A percentile compares a stretch with the other conserved stretches of the same genome.
Evolutionary conservation across 2,329 filamentous ascomycete genomes (phyloP).

Genomic region (Cadophora luteo-olivacea): DNA sequence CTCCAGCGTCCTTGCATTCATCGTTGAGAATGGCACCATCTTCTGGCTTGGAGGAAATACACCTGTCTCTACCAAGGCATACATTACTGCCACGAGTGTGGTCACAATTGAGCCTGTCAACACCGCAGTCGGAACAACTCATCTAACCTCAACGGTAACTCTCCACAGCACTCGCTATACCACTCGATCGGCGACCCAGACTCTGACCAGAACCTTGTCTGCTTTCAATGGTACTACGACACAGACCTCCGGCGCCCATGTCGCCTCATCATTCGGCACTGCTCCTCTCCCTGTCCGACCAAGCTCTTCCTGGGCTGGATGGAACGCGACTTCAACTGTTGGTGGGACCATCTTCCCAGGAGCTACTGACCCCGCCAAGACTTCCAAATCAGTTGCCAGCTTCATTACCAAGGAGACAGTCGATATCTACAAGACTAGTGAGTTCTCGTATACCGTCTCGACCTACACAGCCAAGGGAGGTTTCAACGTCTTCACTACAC

Average conservation of each 20-base stretch:
- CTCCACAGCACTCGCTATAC: slow-evolving; percentile 22
- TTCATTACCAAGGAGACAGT: slow-evolving; percentile 27
- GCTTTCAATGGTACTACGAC: not conserved
- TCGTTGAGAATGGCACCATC: slow-evolving; percentile 30
- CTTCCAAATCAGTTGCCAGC: not conserved
- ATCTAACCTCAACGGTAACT: slow-evolving; percentile 28
- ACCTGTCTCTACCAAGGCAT: slow-evolving; percentile 28
- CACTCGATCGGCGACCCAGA: slow-evolving; percentile 29
- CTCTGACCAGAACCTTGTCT: slow-evolving; percentile 31
- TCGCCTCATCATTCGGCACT: not conserved
- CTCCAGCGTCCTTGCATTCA: slow-evolving; percentile 24
- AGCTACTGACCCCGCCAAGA: slow-evolving; percentile 11
- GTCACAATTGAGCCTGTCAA: slow-evolving; percentile 37
- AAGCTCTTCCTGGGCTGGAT: slow-evolving; percentile 28
- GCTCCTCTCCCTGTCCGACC: not conserved
- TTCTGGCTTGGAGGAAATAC: slow-evolving; percentile 35
- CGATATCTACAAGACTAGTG: slow-evolving; percentile 24
- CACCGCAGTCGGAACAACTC: not conserved
- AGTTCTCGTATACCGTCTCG: slow-evolving; percentile 1
- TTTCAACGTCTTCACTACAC: slow-evolving; percentile 26
- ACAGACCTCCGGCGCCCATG: not conserved
- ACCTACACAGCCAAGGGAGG: slow-evolving; percentile 29
- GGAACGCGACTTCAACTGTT: slow-evolving; percentile 33
- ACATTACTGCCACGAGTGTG: slow-evolving; percentile 32
- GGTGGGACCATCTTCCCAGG: slow-evolving; percentile 1